phyloP scores from a whole-genome alignment of 73 alveolate species.

The Vitrella brassicaformis region DNA sequence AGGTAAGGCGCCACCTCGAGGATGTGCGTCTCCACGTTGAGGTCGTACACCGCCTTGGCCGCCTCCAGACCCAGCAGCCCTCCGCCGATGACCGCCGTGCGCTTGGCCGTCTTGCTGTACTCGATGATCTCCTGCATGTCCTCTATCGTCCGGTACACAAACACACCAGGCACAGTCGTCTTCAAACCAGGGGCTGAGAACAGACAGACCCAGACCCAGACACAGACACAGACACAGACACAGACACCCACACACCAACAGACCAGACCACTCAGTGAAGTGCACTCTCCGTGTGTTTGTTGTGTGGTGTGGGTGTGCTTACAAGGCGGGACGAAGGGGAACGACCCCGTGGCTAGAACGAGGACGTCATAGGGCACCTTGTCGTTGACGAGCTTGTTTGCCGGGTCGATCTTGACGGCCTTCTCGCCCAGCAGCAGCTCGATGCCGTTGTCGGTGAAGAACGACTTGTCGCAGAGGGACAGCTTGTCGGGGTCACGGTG shows the following conservation, averaged over 20 bases:
- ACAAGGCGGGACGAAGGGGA: slow-evolving; percentile 22
- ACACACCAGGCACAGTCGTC: slow-evolving; percentile 3
- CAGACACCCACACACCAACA: background rate
- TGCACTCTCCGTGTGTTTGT: too few relatives aligned
- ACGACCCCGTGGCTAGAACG: slow-evolving; percentile 31
- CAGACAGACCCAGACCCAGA: background rate
- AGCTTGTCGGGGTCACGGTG: slow-evolving; percentile 36
- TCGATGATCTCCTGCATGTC: slow-evolving; percentile 15
- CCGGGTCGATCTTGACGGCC: slow-evolving; percentile 7
- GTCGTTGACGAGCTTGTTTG: background rate
- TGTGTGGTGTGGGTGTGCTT: too few relatives aligned
- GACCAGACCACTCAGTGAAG: too few relatives aligned
- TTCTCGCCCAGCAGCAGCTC: slow-evolving; percentile 1
- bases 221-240: background rate
- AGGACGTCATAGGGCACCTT: slow-evolving; percentile 11
- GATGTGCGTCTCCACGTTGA: slow-evolving; percentile 14
- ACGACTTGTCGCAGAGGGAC: slow-evolving; percentile 14
- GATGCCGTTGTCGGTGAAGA: background rate
- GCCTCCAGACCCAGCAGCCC: slow-evolving; percentile 38
- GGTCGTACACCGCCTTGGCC: slow-evolving; percentile 21
- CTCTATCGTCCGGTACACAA: slow-evolving; percentile 17
- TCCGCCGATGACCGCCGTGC: slow-evolving; percentile 37
- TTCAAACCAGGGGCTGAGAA: background rate
- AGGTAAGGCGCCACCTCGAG: slow-evolving; percentile 19
- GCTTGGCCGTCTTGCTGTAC: background rate